These are phyloP conservation scores for Rhytidhysteron rufulum DNA, from an alignment of 2,329 filamentous ascomycete genomes.

Conservation along the genomic window DNA sequence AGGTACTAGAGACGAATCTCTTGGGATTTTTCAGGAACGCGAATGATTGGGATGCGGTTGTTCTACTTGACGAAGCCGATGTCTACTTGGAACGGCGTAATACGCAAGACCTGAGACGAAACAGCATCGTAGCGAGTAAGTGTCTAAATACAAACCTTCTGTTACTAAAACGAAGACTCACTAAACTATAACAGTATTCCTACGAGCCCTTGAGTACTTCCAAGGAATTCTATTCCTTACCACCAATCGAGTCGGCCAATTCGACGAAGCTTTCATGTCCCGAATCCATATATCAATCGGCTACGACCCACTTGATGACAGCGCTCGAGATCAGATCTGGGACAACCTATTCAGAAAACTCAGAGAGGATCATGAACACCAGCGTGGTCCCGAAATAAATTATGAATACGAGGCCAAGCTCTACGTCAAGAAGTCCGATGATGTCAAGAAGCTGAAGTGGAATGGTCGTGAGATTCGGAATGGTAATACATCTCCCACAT, in stretches of 20 bases:
- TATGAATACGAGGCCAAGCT: constrained; percentile 12
- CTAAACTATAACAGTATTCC: constrained; percentile 13
- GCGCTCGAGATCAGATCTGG: constrained; percentile 35
- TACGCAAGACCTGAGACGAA: constrained; percentile 23
- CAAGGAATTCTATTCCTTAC: constrained; percentile 38
- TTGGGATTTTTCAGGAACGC: constrained; percentile 12
- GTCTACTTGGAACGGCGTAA: constrained; percentile 33
- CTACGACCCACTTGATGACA: constrained; percentile 45
- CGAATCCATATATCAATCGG: constrained; percentile 40
- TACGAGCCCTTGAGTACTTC: constrained; percentile 40
- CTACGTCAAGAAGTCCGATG: constrained; percentile 10
- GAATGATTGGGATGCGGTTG: constrained; percentile 18
- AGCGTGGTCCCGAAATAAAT: constrained; percentile 2
- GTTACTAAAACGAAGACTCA: no score
- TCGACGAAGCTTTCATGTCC: constrained; percentile 37
- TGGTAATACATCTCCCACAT: no score
- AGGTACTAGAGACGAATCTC: constrained; percentile 11
- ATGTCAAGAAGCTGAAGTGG: constrained; percentile 16
- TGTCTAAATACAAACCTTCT: not conserved
- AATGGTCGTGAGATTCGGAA: constrained; percentile 30
- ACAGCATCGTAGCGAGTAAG: constrained; percentile 24
- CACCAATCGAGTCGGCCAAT: constrained; percentile 25
- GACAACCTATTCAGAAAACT: constrained; percentile 17
- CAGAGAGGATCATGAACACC: constrained; percentile 9
- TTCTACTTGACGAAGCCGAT: constrained; percentile 37